Evolutionary conservation across 345 rosid species (phyloP).

Genomic region (Eutrema japonicum): DNA sequence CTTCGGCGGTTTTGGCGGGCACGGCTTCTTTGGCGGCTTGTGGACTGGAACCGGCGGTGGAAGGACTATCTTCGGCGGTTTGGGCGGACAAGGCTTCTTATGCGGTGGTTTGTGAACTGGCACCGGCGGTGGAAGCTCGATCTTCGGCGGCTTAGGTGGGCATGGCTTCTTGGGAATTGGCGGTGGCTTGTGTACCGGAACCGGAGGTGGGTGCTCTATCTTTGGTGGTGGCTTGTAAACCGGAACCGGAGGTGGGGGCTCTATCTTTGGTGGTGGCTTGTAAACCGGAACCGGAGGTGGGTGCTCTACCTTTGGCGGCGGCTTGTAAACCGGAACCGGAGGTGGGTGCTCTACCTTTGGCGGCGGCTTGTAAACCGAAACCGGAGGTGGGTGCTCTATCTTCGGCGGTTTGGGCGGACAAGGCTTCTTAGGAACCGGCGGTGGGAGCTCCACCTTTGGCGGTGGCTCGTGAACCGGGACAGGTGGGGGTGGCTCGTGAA

Average conservation of each 20-base stretch:
- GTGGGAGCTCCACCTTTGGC: slow-evolving; percentile 38
- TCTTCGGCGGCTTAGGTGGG: slow-evolving; percentile 39
- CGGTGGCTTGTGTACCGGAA: slow-evolving; percentile 31
- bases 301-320: slow-evolving; percentile 21
- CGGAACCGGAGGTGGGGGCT: slow-evolving; percentile 42
- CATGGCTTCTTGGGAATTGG: slow-evolving; percentile 31
- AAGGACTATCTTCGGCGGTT: slow-evolving; percentile 21
- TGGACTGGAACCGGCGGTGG: slow-evolving; percentile 42
- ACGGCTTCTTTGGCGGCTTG: slow-evolving; percentile 11
- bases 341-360: slow-evolving; percentile 33
- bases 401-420: slow-evolving; percentile 34
- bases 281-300: slow-evolving; percentile 43
- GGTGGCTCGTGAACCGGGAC: slow-evolving; percentile 38
- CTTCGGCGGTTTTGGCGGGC: slow-evolving; percentile 15
- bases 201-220: slow-evolving; percentile 35
- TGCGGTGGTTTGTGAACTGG: slow-evolving; percentile 36
- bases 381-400: slow-evolving; percentile 27
- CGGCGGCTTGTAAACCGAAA: slow-evolving; percentile 26
- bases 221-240: slow-evolving; percentile 36
- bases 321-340: slow-evolving; percentile 20
- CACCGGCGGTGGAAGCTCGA: slow-evolving; percentile 30
- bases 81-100: slow-evolving; percentile 27
- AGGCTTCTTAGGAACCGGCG: slow-evolving; percentile 25
- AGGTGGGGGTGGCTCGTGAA: slow-evolving; percentile 35
- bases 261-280: slow-evolving; percentile 29